Evolutionary conservation across 176 grass and related monocot species (phyloP).

Genomic region (Musa acuminata): DNA sequence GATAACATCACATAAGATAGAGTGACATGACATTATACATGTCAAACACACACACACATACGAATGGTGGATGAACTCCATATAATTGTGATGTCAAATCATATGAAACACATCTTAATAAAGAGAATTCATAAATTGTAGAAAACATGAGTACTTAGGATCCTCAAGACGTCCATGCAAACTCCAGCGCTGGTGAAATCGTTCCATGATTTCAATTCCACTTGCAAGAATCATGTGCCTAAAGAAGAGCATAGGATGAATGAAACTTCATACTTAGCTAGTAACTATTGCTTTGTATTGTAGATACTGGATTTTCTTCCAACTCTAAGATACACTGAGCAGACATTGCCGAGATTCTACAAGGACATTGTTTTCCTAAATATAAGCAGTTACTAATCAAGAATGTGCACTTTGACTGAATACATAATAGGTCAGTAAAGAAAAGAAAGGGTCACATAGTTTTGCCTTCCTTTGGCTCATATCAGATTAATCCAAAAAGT

Average conservation of each 20-base stretch:
- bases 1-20: too few relatives aligned
- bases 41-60: background rate
- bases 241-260: background rate
- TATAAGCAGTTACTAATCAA: background rate
- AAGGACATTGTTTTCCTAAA: background rate
- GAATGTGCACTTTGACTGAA: background rate
- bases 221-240: conserved; percentile 28
- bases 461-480: background rate
- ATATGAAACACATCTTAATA: background rate
- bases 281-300: too few relatives aligned
- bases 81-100: background rate
- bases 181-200: conserved; percentile 25
- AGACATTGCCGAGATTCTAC: background rate
- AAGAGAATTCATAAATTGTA: background rate
- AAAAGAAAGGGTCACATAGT: background rate
- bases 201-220: conserved; percentile 23
- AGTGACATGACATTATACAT: too few relatives aligned
- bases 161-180: conserved; percentile 22
- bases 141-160: conserved; percentile 6
- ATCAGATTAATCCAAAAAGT: background rate
- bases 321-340: background rate
- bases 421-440: background rate
- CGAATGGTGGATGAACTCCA: background rate
- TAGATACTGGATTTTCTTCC: too few relatives aligned
- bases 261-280: too few relatives aligned